Base-by-base conservation (phyloP, 2,329 filamentous ascomycete genomes). In the Colletotrichum lini region DNA sequence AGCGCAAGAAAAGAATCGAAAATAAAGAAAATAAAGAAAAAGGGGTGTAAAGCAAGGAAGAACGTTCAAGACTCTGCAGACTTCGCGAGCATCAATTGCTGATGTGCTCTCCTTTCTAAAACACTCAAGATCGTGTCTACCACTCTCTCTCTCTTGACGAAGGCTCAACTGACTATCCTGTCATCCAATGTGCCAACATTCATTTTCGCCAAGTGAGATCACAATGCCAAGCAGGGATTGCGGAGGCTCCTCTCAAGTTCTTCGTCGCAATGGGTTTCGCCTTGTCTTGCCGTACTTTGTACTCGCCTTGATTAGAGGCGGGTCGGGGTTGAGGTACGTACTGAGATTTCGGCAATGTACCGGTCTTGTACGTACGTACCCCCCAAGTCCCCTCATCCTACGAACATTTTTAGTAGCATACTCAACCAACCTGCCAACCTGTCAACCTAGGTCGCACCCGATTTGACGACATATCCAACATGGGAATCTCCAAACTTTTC, bases 401-500 rank as follows among this genome's bases (percentile, higher is more conserved):
- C 45, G 45, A 50, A 50, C 49, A 61, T 61, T n/a, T 13, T 16
- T 26, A 23, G 44, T 26, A 49, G 35, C 58, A 50, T 26, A 23
- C 21, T 30, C 7, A 26, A 23, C 30, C 45, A 61, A 38, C 45
- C 45, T 45, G 23, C 35, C 9, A 38, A 38, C 30, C 8, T 35
- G 8, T 9, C 7, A 9, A 35, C 35, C 35, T 38, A 38, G 35
- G 50, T 40, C 26, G 49, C 42, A 50, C 58, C 57, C 58, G n/a
- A 35, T 53, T 71, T 63, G 44, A 71, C 68, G 65, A 57, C 64
- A 42, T 56, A n/a, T 50, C 44, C 49, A 70, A 70, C 65, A 72
- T 72, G 70, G 70, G 54, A 72, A 65, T 72, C 56, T 72, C 59
- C 66, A 70, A 70, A 70, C 67, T 72, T 72, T 60, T 61, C 66